A percentile compares a stretch with the other conserved stretches of the same genome.
Conservation (phyloP, 139 green algal species). For the Picochlorum sp. region DNA sequence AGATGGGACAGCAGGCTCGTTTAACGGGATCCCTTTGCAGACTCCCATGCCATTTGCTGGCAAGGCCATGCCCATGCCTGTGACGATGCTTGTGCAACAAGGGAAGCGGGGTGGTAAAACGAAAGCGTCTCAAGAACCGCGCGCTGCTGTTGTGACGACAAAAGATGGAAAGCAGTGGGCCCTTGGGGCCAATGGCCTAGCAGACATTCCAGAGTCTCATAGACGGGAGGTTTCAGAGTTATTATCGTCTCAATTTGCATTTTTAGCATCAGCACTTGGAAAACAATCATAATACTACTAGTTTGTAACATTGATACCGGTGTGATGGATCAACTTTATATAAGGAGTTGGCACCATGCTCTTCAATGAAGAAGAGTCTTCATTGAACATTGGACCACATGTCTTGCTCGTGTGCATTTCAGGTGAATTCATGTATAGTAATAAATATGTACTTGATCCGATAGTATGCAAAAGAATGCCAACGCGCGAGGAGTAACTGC, state of each 20-base stretch:
- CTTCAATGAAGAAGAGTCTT: too few relatives aligned
- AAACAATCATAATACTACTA: constrained; percentile 11
- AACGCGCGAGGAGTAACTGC: neutral
- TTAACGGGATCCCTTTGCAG: constrained; percentile 24
- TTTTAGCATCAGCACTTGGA: constrained; percentile 28
- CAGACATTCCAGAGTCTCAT: constrained; percentile 20
- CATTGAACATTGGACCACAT: too few relatives aligned
- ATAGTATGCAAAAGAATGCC: neutral
- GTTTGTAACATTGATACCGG: neutral
- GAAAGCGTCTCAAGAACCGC: constrained; percentile 11
- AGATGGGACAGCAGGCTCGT: constrained; percentile 1
- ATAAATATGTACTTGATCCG: too few relatives aligned
- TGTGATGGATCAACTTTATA: too few relatives aligned
- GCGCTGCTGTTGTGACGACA: constrained; percentile 24
- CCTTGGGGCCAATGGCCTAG: constrained; percentile 16
- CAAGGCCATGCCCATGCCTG: constrained; percentile 15
- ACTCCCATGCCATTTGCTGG: constrained; percentile 34
- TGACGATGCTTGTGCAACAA: constrained; percentile 23
- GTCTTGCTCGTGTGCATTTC: too few relatives aligned
- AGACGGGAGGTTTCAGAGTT: constrained; percentile 23
- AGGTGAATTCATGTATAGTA: too few relatives aligned
- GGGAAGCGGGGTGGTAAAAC: constrained; percentile 22
- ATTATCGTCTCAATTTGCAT: constrained; percentile 30
- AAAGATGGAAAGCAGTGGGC: constrained; percentile 33
- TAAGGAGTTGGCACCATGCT: too few relatives aligned